Evolutionary conservation across 1,284 basidiomycete species (phyloP), one percentile per base, ranked within the genome.

Genomic region (Pseudomicrostroma phylloplanum): DNA sequence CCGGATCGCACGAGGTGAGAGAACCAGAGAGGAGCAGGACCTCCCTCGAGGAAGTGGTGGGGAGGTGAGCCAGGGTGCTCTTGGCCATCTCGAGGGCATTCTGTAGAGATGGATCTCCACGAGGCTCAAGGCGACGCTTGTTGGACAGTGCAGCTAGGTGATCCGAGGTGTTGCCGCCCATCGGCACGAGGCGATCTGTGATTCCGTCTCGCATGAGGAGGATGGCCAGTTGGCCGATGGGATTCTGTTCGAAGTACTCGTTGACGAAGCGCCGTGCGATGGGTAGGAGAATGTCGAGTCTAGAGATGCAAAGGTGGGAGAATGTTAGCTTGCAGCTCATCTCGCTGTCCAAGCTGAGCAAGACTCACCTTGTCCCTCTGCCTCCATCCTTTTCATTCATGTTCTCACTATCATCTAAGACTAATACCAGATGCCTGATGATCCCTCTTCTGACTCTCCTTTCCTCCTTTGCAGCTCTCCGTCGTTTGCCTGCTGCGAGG

Each of bases 191-290:
- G 12, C 75, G 59, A 55, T 78, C 77, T 19, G 74, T 74, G 36
- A 79, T 68, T 7, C 78, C 78, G 41, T 75, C 67, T 17, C 77
- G 70, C 6, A 77, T 77, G 49, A 68, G 72, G 2, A 80, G 63
- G 58, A 79, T 72, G 13, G 68, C 72, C 2, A 76, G 64, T 80
- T 98, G 94, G n/a, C 94, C 92, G 19, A 99, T 84, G 0, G 94
- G 94, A 75, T 99, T 99, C 81, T 98, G 96, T 81, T 99, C 96
- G 80, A 97, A 99, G 91, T 94, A 99, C 79, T 99, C 94, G 8
- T 85, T 83, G 23, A 97, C 85, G 71, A 98, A 98, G 67, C 91
- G 89, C 60, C 69, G 65, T 2, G 72, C 72, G 7, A 54, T 54
- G 15, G 51, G 51, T 8, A 54, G 21, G 13, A 54, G 51, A 17